These are phyloP conservation scores for Iberis pinnata DNA, from an alignment of 345 rosid genomes.

Conservation along the genomic window DNA sequence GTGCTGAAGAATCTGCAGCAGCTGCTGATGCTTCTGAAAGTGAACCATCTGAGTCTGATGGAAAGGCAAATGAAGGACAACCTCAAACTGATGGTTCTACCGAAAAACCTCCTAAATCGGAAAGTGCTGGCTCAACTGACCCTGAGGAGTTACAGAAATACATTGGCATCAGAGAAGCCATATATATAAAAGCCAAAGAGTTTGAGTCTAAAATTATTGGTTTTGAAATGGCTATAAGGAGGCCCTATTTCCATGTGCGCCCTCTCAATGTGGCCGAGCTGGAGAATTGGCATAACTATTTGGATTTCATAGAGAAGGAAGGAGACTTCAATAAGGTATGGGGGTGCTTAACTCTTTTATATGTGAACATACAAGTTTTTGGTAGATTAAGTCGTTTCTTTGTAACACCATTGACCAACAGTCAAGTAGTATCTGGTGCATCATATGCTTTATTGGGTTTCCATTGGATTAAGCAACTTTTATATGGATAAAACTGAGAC, in stretches of 20 bases:
- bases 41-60: conserved; percentile 38
- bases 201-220: conserved; percentile 82
- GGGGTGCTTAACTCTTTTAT: conserved; percentile 35
- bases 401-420: conserved; percentile 68
- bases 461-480: conserved; percentile 98
- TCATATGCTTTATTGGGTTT: conserved; percentile 94
- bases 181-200: conserved; percentile 90
- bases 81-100: conserved; percentile 41
- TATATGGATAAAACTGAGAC: conserved; percentile 90
- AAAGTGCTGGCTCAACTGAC: conserved; percentile 63
- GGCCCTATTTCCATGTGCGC: conserved; percentile 95
- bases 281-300: conserved; percentile 93
- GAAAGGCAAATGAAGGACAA: conserved; percentile 49
- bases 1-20: conserved; percentile 55
- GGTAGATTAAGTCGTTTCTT: conserved; percentile 55
- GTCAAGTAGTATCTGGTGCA: conserved; percentile 91
- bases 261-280: conserved; percentile 86
- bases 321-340: conserved; percentile 89
- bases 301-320: conserved; percentile 73
- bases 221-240: conserved; percentile 90
- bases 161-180: conserved; percentile 73
- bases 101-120: conserved; percentile 55
- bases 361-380: conserved; percentile 33
- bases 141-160: conserved; percentile 94
- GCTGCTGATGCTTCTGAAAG: conserved; percentile 33